Evolutionary conservation across 164 flowering plant genomes (phyloP), one percentile per base, ranked within the genome.

Genomic region (Brasenia schreberi): DNA sequence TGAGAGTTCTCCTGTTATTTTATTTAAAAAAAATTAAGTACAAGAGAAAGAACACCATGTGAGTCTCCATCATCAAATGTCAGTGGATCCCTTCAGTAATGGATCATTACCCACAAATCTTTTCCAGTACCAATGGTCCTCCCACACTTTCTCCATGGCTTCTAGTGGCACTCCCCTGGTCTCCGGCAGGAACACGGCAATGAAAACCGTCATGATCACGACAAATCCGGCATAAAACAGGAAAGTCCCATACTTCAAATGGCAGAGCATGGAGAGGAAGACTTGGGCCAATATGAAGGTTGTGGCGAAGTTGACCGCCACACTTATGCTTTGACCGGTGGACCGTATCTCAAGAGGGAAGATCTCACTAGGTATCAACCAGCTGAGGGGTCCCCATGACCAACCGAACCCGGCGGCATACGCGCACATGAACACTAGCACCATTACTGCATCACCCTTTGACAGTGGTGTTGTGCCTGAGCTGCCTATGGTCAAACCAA

Each of bases 351-450:
- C 79, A 73, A 83, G 64, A 0, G 96, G 96, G 49, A 87, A 85
- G 19, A 87, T 89, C 65, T 89, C 96, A 53, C 91, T 86, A 2
- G 96, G 91, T 27, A 89, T 70, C 11, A 87, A 84, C 88, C 89
- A 87, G 58, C 75, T 74, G 7, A 89, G 75, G 7, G 96, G 93
- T 0, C 96, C 89, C 96, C 91, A 89, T 33, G 93, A 87, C 93
- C 91, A 87, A 0, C 89, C 93, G 43, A 86, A 89, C 4, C 83
- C 93, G 18, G 89, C 83, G 1, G 84, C 81, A 23, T 81, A 86
- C 5, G 70, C 18, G 71, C 93, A 87, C 87, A 87, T 79, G 10
- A 87, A 71, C 3, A 81, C 77, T 10, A 89, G 81, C 6, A 87
- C 76, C 23, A 78, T 0, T 0, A 77, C 53, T 0, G 83, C 80